phyloP scores from a whole-genome alignment of 371 early-diverging fungal genomes.

The Rhizopus delemar region DNA sequence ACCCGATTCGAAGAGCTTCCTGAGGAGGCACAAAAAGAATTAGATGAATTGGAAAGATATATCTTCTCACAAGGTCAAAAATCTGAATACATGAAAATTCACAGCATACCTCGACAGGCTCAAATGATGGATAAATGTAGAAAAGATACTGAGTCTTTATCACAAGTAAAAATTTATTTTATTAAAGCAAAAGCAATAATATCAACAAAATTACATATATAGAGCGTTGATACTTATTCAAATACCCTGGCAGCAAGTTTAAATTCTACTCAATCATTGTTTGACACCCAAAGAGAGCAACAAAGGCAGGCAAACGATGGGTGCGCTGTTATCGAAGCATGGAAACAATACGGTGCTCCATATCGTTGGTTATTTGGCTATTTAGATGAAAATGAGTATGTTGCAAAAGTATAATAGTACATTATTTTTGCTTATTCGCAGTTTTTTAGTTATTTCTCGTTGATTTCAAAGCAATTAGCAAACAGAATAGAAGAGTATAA shows the following conservation, averaged over 20 bases:
- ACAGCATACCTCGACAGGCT: constrained; percentile 30
- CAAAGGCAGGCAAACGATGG: constrained; percentile 43
- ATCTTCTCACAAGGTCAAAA: constrained; percentile 41
- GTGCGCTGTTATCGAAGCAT: constrained; percentile 39
- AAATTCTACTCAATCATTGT: constrained; percentile 29
- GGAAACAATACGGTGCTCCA: constrained; percentile 34
- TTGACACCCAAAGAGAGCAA: constrained; percentile 35
- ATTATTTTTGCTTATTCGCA: not conserved
- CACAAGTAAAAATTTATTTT: constrained; percentile 26
- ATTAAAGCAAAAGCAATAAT: not conserved
- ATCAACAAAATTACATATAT: not conserved
- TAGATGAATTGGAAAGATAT: constrained; percentile 43
- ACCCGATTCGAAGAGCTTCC: constrained; percentile 48
- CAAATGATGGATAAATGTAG: constrained; percentile 31
- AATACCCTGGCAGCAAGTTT: constrained; percentile 32
- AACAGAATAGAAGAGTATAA: constrained; percentile 41
- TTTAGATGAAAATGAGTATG: constrained; percentile 44
- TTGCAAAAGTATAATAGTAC: not conserved
- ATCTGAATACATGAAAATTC: constrained; percentile 39
- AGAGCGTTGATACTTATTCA: constrained; percentile 42
- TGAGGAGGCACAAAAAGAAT: constrained; percentile 44
- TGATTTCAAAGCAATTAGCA: constrained; percentile 27
- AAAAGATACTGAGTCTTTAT: constrained; percentile 28
- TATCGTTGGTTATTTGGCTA: constrained; percentile 48
- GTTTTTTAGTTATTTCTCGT: constrained; percentile 35